A percentile compares a stretch with the other conserved stretches of the same genome.
Evolutionary conservation across 495 filamentous ascomycete species (phyloP).

Genomic region (Umbilicaria muhlenbergii): DNA sequence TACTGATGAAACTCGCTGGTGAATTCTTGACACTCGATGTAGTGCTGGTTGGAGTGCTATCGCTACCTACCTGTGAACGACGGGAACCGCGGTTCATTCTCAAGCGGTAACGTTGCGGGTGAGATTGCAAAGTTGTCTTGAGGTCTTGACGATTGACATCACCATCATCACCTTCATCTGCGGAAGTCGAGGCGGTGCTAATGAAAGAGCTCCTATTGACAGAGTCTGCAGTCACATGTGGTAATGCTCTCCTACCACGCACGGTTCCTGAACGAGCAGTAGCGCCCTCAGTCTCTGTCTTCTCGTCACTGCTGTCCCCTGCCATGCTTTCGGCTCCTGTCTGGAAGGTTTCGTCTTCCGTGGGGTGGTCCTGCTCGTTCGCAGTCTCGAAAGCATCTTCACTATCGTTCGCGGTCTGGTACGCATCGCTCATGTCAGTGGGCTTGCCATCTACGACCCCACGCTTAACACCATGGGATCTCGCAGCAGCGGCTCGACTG

Average conservation of each 20-base stretch:
- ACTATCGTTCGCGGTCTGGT: slow-evolving; percentile 74
- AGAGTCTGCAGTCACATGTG: slow-evolving; percentile 28
- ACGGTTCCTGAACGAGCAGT: slow-evolving; percentile 22
- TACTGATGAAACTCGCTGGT: slow-evolving; percentile 39
- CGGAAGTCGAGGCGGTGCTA: slow-evolving; percentile 82
- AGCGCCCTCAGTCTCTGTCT: slow-evolving; percentile 75
- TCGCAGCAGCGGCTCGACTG: slow-evolving; percentile 14
- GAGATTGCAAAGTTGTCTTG: slow-evolving; percentile 44
- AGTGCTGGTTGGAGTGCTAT: slow-evolving; percentile 41
- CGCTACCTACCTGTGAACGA: slow-evolving; percentile 49
- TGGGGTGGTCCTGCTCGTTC: slow-evolving; percentile 56
- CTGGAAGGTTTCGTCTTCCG: slow-evolving; percentile 88
- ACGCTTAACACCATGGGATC: slow-evolving; percentile 12
- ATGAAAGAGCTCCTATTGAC: slow-evolving; percentile 53
- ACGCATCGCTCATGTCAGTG: slow-evolving; percentile 43
- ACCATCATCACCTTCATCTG: slow-evolving; percentile 58
- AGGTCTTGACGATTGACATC: slow-evolving; percentile 23
- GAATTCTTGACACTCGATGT: slow-evolving; percentile 37
- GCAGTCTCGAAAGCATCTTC: slow-evolving; percentile 80
- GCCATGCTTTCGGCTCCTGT: slow-evolving; percentile 73
- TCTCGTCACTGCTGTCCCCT: slow-evolving; percentile 61
- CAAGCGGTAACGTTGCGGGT: slow-evolving; percentile 53
- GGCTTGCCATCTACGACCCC: neutral
- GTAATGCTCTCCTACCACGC: slow-evolving; percentile 20
- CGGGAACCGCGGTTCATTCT: slow-evolving; percentile 46